These are phyloP conservation scores for Solanum phureja DNA, from an alignment of 257 asterid genomes.

Conservation along the genomic window DNA sequence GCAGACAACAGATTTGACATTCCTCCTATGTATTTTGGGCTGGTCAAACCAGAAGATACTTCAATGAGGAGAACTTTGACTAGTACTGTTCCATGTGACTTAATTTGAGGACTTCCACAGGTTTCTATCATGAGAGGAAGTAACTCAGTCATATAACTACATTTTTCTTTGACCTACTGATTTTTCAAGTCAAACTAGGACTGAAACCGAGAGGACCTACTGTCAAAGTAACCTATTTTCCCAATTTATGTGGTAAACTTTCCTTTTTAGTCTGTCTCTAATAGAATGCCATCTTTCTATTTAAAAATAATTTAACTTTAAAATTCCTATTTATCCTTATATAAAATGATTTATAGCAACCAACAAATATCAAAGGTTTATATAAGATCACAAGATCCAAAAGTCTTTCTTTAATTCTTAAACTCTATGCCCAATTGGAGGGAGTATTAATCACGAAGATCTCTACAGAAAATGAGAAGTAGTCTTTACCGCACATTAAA, in stretches of 20 bases:
- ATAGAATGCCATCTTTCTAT: not conserved
- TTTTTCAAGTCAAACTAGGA: not conserved
- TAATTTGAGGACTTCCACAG: not conserved
- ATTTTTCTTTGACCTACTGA: not conserved
- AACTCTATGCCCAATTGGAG: not conserved
- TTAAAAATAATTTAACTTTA: not conserved
- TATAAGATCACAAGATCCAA: not conserved
- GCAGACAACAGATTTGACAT: not conserved
- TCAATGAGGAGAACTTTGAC: not conserved
- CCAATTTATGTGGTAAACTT: not conserved
- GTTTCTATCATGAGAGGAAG: not conserved
- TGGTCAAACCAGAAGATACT: not conserved
- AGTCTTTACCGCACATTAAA: not conserved
- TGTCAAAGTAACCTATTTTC: not conserved
- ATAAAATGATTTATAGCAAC: not conserved
- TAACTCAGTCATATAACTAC: not conserved
- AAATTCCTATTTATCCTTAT: not conserved
- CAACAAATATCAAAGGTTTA: not conserved
- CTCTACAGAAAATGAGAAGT: not conserved
- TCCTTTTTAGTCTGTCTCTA: not conserved
- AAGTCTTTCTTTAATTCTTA: not conserved
- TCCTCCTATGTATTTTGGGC: not conserved
- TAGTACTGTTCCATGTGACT: not conserved
- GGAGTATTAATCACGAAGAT: not conserved
- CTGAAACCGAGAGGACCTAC: not conserved